Evolutionary conservation across 306 rosid species (phyloP).

Genomic region (Oxytropis ochrocephala): DNA sequence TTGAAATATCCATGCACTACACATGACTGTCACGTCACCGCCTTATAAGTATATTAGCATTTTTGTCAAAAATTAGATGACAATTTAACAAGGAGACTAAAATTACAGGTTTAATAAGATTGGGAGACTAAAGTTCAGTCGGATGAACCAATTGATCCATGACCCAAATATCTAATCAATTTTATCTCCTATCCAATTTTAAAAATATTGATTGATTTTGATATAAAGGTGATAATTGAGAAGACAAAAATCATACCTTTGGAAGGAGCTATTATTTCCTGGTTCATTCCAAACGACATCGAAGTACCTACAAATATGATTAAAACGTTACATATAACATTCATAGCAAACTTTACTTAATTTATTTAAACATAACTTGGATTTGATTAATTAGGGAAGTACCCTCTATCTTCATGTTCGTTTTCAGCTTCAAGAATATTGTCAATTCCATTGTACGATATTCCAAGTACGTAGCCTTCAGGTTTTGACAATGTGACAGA

Average conservation of each 20-base stretch:
- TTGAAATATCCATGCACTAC: too few relatives aligned
- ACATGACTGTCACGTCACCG: too few relatives aligned
- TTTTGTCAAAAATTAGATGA: too few relatives aligned
- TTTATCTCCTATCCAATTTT: too few relatives aligned
- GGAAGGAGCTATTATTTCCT: not conserved
- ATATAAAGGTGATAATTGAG: too few relatives aligned
- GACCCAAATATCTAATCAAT: too few relatives aligned
- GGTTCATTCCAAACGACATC: slow-evolving; percentile 61
- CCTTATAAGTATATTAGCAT: too few relatives aligned
- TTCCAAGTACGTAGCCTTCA: slow-evolving; percentile 45
- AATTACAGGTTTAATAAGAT: too few relatives aligned
- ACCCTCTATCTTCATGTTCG: slow-evolving; percentile 56
- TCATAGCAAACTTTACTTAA: not conserved
- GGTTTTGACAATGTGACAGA: slow-evolving; percentile 50
- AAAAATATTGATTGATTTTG: too few relatives aligned
- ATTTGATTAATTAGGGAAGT: not conserved
- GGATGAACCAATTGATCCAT: too few relatives aligned
- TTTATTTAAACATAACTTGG: not conserved
- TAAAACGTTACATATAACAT: not conserved
- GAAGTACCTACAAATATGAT: slow-evolving; percentile 46
- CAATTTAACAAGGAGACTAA: too few relatives aligned
- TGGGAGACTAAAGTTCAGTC: too few relatives aligned
- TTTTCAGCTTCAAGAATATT: slow-evolving; percentile 46
- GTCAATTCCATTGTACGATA: slow-evolving; percentile 53
- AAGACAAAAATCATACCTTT: slow-evolving; percentile 34